Evolutionary conservation across 1,139 yeast species (phyloP), one percentile per base, ranked within the genome.

Genomic region (Scheffersomyces insectosa): DNA sequence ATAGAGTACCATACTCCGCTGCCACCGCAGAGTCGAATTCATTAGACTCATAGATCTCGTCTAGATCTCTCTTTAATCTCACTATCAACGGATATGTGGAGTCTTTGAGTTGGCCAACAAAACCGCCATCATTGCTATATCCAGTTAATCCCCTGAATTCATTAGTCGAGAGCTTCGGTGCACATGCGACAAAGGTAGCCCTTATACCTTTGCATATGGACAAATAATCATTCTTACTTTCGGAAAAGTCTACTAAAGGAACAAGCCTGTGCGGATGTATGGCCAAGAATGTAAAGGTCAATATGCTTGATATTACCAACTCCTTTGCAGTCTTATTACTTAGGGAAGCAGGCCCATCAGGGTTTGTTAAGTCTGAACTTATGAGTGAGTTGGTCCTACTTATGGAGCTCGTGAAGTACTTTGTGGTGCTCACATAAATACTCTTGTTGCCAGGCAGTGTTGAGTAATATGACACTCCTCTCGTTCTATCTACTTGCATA

Each of bases 181-280:
- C n/a, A n/a, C n/a, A n/a, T n/a, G n/a, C n/a, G 3, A 20, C 25
- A 20, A 49, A 36, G 4, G 54, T 52, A 12, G 43, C 33, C 11
- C 40, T 37, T 6, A 62, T 53, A 1, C 66, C 64, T 13, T 40
- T 46, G 13, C 60, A 42, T 5, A 62, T 42, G 2, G 62, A 54
- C 2, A 66, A 36, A 20, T 54, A 50, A 41, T 62, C 67, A 1
- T 59, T 38, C n/a, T 47, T 53, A 13, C 41, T 42, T 11, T 27
- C 39, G 29, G 60, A 63, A 42, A 56, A 61, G 14, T 52, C 49
- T 1, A 70, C 52, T 20, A 69, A 47, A 2, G 72, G 70, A n/a
- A 62, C 45, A n/a, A 65, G 42, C 33, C 50, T 52, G 45, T 59
- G 60, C 1, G 72, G 70, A 45, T 68, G 71, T 3, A 68, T 45